Evolutionary conservation across 768 basidiomycete species (phyloP).

Genomic region (Psilocybe subaeruginosa): DNA sequence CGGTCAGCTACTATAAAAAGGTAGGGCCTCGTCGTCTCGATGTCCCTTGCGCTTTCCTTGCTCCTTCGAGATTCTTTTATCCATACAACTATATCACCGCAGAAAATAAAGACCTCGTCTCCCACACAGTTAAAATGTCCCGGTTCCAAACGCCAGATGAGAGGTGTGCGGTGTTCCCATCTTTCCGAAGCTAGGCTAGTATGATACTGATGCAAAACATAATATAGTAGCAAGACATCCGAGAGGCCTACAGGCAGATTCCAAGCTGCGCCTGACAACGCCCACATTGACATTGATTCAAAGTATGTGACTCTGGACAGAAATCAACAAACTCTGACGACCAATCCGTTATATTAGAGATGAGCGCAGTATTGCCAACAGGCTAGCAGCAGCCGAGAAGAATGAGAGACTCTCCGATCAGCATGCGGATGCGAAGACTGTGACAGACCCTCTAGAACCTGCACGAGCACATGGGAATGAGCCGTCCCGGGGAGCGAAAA

Average conservation of each 20-base stretch:
- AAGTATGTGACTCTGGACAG: constrained; percentile 3
- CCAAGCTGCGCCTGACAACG: constrained; percentile 14
- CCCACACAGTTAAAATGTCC: not conserved
- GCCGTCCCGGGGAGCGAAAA: constrained; percentile 58
- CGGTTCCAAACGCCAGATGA: not conserved
- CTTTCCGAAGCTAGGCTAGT: too few relatives aligned
- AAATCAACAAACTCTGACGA: not conserved
- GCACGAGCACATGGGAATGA: constrained; percentile 58
- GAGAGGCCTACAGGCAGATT: not conserved
- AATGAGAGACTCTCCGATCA: constrained; percentile 28
- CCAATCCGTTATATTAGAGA: constrained; percentile 32
- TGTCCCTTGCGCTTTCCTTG: too few relatives aligned
- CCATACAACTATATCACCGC: too few relatives aligned
- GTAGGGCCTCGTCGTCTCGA: too few relatives aligned
- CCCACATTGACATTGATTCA: constrained; percentile 16
- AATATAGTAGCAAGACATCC: not conserved
- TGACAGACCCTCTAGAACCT: constrained; percentile 49
- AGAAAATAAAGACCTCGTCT: too few relatives aligned
- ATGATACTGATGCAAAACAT: too few relatives aligned
- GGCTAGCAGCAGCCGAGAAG: constrained; percentile 34
- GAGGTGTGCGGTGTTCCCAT: too few relatives aligned
- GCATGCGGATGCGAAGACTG: constrained; percentile 36
- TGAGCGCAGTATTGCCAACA: constrained; percentile 44
- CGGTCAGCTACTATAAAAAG: too few relatives aligned
- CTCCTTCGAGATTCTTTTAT: too few relatives aligned